Evolutionary conservation across 345 rosid genomes (phyloP).

Genomic region (Brassica rapa): DNA sequence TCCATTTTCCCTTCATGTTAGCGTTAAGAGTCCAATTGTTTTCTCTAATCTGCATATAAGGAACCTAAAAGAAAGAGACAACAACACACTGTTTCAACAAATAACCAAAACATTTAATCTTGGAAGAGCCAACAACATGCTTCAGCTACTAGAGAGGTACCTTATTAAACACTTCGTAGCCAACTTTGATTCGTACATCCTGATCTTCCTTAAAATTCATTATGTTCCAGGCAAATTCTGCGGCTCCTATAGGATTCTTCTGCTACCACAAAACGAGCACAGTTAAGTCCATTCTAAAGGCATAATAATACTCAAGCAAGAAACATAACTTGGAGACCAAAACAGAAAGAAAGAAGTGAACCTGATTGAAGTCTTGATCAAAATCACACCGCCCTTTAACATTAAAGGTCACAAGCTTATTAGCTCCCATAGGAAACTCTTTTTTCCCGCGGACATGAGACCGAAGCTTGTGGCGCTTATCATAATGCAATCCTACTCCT

Average conservation of each 20-base stretch:
- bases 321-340: slow-evolving; percentile 3
- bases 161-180: slow-evolving; percentile 73
- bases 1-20: slow-evolving; percentile 83
- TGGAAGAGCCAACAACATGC: slow-evolving; percentile 1
- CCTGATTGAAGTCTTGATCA: slow-evolving; percentile 80
- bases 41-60: slow-evolving; percentile 85
- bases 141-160: slow-evolving; percentile 41
- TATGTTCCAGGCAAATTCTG: slow-evolving; percentile 76
- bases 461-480: slow-evolving; percentile 65
- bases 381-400: slow-evolving; percentile 71
- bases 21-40: slow-evolving; percentile 89
- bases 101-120: neutral
- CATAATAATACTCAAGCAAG: slow-evolving; percentile 2
- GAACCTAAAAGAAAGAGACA: slow-evolving; percentile 54
- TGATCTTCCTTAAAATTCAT: slow-evolving; percentile 75
- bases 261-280: slow-evolving; percentile 38
- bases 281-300: neutral
- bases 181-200: slow-evolving; percentile 79
- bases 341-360: slow-evolving; percentile 19
- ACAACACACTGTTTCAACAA: slow-evolving; percentile 12
- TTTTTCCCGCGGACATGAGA: slow-evolving; percentile 67
- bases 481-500: slow-evolving; percentile 69
- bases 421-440: slow-evolving; percentile 59
- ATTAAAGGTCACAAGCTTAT: slow-evolving; percentile 57
- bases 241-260: slow-evolving; percentile 80